Evolutionary conservation across 345 rosid genomes (phyloP).

Genomic region (Eucalyptus globulus): DNA sequence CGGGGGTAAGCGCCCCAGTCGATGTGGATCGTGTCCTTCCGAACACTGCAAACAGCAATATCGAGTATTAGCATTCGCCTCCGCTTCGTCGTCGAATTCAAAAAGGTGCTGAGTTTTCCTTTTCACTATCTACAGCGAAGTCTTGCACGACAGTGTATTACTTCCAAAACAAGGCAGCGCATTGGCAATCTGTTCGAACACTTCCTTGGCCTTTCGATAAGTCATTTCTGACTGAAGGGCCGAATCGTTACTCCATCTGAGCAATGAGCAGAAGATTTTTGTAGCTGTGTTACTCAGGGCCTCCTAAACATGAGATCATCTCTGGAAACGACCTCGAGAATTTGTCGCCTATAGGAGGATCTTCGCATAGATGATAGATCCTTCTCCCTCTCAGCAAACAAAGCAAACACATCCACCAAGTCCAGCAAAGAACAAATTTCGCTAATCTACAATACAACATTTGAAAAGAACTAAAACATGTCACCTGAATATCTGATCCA

Average conservation of each 20-base stretch:
- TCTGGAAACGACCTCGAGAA: neutral
- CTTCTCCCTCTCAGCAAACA: neutral
- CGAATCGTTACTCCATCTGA: neutral
- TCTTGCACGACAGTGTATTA: no score
- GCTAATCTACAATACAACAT: neutral
- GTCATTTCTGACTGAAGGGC: neutral
- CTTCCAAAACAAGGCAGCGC: no score
- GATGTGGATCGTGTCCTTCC: conserved; percentile 58
- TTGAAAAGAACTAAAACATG: neutral
- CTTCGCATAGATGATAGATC: neutral
- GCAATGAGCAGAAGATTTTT: neutral
- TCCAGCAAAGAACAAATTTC: neutral
- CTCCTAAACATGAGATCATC: neutral
- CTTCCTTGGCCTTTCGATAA: neutral
- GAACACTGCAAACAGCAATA: conserved; percentile 12
- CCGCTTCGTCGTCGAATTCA: neutral
- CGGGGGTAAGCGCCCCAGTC: conserved; percentile 98
- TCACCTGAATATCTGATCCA: conserved; percentile 83
- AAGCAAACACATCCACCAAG: neutral
- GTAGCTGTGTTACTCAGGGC: neutral
- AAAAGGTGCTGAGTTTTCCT: no score
- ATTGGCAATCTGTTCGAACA: neutral
- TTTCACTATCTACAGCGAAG: no score
- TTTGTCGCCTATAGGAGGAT: neutral
- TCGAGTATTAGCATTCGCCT: neutral